Percentiles rank a stretch among this genome's conserved stretches.
Evolutionary conservation across 257 asterid species (phyloP).

Genomic region (Linaria vulgaris): DNA sequence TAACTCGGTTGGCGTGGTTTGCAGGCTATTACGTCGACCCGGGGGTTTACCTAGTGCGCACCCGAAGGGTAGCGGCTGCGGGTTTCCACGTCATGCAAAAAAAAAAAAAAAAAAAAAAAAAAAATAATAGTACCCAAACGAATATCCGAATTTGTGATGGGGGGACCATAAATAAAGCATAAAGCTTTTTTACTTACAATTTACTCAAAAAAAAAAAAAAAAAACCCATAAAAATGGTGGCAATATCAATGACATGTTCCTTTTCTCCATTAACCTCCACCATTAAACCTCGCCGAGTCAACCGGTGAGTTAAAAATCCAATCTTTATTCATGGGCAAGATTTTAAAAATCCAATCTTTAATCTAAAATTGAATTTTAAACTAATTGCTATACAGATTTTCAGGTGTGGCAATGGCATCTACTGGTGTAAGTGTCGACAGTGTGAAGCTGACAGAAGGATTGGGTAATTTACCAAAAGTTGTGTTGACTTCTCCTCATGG

Average conservation of each 20-base stretch:
- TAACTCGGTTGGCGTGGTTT: too few species aligned
- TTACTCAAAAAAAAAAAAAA: not conserved
- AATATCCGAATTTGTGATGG: not conserved
- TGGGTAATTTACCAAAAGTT: conserved; percentile 80
- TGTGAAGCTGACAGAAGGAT: conserved; percentile 66
- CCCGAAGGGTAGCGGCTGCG: too few species aligned
- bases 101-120: too few species aligned
- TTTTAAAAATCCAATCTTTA: too few species aligned
- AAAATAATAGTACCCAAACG: not conserved
- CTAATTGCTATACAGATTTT: conserved; percentile 40
- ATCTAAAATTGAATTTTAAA: not conserved
- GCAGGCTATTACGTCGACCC: too few species aligned
- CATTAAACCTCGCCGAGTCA: conserved; percentile 57
- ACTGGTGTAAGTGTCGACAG: conserved; percentile 52
- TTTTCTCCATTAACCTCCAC: conserved; percentile 49
- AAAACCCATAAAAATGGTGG: conserved; percentile 44
- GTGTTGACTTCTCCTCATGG: conserved; percentile 76
- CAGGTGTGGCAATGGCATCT: conserved; percentile 70
- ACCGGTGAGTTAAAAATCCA: conserved; percentile 46
- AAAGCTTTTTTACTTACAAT: not conserved
- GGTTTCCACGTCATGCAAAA: too few species aligned
- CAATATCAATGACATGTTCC: conserved; percentile 50
- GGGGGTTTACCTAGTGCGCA: too few species aligned
- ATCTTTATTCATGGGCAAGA: not conserved
- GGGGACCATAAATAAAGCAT: not conserved